Base-by-base conservation (phyloP, 192 early-diverging fungal species). In the Entomortierella chlamydospora region DNA sequence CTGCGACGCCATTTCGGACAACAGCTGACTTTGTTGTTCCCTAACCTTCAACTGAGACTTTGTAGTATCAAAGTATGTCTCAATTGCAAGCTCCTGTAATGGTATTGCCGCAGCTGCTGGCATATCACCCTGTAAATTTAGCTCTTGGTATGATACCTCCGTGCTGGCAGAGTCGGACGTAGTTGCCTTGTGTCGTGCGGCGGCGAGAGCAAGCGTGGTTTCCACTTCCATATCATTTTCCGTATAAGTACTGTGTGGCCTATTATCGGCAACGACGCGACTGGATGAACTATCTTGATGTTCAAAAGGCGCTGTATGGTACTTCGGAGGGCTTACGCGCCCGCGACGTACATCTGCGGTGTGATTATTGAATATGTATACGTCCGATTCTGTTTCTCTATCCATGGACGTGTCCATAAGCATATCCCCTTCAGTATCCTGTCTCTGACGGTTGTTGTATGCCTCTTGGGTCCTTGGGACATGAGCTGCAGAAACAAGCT, bases 51-150 rank as follows among this genome's bases (percentile, higher is more conserved):
- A 30, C n/a, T 79, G 76, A 0, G 76, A 79, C 31, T 70, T 79
- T 12, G 76, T 79, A 5, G 76, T 79, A 45, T 79, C 76, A 13
- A 49, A 70, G 37, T 79, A 79, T 5, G 76, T 79, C 57, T 79
- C 76, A 23, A 70, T 31, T 18, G 68, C 61, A 5, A 79, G 25
- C 31, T 70, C 76, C 50, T 79, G 61, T 30, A 78, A 47, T 42
- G 51, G 64, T 2, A 25, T 18, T 2, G 29, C 25, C 5, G 22
- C 39, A 1, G 29, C 30, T 18, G 23, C 39, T 1, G 60, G 54
- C 1, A 61, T 25, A 12, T 59, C 67, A 1, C 23, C 33, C 45
- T 50, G 61, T 0, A 78, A 15, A 20, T 67, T 15, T 18, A 78
- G 8, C 29, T 68, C 67, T 15, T 54, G 61, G 18, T 69, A 70